phyloP scores from a whole-genome alignment of 352 stramenopile species.

The Pythium apleroticum region DNA sequence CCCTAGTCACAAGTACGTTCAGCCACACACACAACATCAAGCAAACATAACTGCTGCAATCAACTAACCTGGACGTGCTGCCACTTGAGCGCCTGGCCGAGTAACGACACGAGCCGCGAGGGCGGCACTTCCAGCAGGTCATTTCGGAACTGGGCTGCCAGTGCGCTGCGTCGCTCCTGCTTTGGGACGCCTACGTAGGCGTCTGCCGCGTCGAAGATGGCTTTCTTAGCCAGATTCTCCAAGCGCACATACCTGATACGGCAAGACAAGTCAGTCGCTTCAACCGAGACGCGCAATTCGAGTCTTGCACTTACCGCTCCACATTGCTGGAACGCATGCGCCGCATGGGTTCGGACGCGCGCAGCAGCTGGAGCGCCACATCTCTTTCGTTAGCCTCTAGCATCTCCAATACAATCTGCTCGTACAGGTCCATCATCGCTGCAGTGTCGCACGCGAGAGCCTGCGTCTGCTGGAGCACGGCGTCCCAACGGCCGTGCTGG shows the following conservation, averaged over 20 bases:
- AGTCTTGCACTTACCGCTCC: slow-evolving; percentile 36
- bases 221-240: slow-evolving; percentile 69
- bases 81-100: slow-evolving; percentile 90
- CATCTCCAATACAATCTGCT: slow-evolving; percentile 88
- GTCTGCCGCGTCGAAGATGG: slow-evolving; percentile 65
- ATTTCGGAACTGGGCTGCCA: slow-evolving; percentile 72
- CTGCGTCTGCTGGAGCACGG: slow-evolving; percentile 87
- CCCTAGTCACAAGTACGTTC: slow-evolving; percentile 37
- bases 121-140: slow-evolving; percentile 82
- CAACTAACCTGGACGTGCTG: slow-evolving; percentile 68
- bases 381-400: slow-evolving; percentile 81
- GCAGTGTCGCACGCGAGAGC: slow-evolving; percentile 59
- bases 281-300: not conserved
- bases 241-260: slow-evolving; percentile 55
- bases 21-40: not conserved
- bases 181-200: slow-evolving; percentile 70
- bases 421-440: slow-evolving; percentile 88
- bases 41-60: no score
- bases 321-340: slow-evolving; percentile 51
- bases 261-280: not conserved
- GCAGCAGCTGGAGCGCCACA: slow-evolving; percentile 70
- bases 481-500: slow-evolving; percentile 82
- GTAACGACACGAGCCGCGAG: slow-evolving; percentile 83
- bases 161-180: slow-evolving; percentile 75
- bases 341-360: slow-evolving; percentile 42